Conservation (phyloP, 352 stramenopile species). For the Aphanomyces astaci region DNA sequence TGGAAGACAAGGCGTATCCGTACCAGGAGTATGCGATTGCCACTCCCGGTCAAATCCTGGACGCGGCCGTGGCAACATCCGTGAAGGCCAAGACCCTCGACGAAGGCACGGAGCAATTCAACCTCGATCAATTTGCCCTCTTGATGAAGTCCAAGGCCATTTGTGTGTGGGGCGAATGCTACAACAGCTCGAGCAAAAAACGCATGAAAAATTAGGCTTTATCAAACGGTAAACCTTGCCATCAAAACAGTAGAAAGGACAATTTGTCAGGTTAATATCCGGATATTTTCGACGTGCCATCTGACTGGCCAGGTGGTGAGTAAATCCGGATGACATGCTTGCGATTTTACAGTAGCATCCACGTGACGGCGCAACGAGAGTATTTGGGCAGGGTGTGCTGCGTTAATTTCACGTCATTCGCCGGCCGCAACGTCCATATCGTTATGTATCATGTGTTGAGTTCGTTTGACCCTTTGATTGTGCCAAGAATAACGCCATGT, state of each 20-base stretch:
- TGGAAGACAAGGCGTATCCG: conserved; percentile 63
- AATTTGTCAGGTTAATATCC: too few species aligned
- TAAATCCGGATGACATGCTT: neutral
- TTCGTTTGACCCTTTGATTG: neutral
- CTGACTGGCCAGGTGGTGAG: too few species aligned
- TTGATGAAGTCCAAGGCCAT: conserved; percentile 74
- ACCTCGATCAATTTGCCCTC: conserved; percentile 65
- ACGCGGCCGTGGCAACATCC: conserved; percentile 23
- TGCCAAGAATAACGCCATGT: too few species aligned
- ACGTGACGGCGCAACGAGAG: neutral
- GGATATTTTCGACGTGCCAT: too few species aligned
- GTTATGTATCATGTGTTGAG: too few species aligned
- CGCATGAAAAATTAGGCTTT: conserved; percentile 20
- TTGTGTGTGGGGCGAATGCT: conserved; percentile 82
- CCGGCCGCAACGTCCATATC: too few species aligned
- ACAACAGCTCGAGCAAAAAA: conserved; percentile 66
- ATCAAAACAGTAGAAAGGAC: too few species aligned
- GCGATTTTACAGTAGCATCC: neutral
- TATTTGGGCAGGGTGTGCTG: neutral
- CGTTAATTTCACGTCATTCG: neutral
- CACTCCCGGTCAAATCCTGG: conserved; percentile 32
- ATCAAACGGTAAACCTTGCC: too few species aligned
- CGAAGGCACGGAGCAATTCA: conserved; percentile 49
- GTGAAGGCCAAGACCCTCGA: conserved; percentile 42
- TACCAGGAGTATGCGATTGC: conserved; percentile 66